These are phyloP conservation scores for Herpetomonas muscarum DNA, from an alignment of 208 protist species.

Conservation along the genomic window DNA sequence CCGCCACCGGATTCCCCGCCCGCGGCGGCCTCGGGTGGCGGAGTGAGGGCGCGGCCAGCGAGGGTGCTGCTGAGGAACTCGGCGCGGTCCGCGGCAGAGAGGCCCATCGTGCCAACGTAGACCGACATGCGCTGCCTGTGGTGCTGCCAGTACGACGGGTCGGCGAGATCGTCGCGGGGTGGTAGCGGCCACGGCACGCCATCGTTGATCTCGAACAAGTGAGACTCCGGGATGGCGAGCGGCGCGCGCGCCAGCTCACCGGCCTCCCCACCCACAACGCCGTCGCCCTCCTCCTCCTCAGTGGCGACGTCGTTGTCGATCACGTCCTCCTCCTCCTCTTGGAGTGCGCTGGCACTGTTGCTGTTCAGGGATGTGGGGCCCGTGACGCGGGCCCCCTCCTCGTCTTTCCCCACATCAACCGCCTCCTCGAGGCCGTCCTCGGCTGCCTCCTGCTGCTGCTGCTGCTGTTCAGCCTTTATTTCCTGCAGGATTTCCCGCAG, in stretches of 20 bases:
- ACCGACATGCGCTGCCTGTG: conserved; percentile 61
- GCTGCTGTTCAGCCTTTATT: conserved; percentile 2
- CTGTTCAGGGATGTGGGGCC: not conserved
- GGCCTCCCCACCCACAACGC: not conserved
- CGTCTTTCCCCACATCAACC: conserved; percentile 7
- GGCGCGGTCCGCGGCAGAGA: conserved; percentile 24
- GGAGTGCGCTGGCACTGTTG: too few relatives aligned
- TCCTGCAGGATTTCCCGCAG: conserved; percentile 15
- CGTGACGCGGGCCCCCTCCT: not conserved
- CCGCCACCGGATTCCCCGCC: not conserved
- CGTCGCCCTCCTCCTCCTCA: conserved; percentile 10
- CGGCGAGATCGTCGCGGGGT: conserved; percentile 60
- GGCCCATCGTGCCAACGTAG: conserved; percentile 47
- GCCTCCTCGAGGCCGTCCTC: conserved; percentile 6
- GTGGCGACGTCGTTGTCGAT: not conserved
- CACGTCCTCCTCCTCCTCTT: not conserved
- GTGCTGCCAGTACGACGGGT: conserved; percentile 49
- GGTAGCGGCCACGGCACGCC: conserved; percentile 64
- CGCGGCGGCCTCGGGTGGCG: conserved; percentile 6
- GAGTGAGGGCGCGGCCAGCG: too few relatives aligned
- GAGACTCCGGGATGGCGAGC: conserved; percentile 48
- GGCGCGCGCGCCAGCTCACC: conserved; percentile 9
- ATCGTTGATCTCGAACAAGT: conserved; percentile 87
- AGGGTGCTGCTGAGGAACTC: too few relatives aligned
- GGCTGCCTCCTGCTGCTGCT: conserved; percentile 3